Conservation (phyloP, 129 eudicot species). For the Ambrosia artemisiifolia region DNA sequence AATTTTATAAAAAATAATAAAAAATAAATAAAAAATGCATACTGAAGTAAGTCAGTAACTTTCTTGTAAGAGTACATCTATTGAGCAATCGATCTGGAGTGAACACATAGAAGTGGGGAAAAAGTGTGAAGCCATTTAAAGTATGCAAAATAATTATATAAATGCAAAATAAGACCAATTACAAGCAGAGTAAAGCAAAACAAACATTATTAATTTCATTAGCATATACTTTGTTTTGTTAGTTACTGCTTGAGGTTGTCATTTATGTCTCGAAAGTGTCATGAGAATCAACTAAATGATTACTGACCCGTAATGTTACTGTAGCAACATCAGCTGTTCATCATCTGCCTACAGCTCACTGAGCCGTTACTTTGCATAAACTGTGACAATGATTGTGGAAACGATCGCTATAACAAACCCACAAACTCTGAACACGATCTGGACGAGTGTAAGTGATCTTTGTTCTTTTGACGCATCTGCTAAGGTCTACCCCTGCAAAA, state of each 20-base stretch:
- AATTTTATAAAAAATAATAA: no score
- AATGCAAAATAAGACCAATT: conserved; percentile 4
- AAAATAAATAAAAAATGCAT: no score
- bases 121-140: background rate
- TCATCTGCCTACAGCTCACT: conserved; percentile 44
- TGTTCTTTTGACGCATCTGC: conserved; percentile 52
- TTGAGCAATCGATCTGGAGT: no score
- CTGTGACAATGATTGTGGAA: conserved; percentile 44
- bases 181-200: background rate
- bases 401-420: conserved; percentile 43
- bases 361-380: conserved; percentile 51
- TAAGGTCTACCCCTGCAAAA: conserved; percentile 52
- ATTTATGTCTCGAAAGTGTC: background rate
- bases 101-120: no score
- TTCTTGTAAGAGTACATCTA: no score
- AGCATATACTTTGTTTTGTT: conserved; percentile 14
- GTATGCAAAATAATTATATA: conserved; percentile 15
- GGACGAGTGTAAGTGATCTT: conserved; percentile 38
- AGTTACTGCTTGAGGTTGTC: conserved; percentile 14
- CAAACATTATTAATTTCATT: no score
- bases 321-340: conserved; percentile 32
- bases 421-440: conserved; percentile 41
- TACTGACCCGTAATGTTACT: background rate
- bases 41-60: no score
- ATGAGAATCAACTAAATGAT: background rate